phyloP scores from a whole-genome alignment of 257 asterid genomes.

The Striga asiatica region DNA sequence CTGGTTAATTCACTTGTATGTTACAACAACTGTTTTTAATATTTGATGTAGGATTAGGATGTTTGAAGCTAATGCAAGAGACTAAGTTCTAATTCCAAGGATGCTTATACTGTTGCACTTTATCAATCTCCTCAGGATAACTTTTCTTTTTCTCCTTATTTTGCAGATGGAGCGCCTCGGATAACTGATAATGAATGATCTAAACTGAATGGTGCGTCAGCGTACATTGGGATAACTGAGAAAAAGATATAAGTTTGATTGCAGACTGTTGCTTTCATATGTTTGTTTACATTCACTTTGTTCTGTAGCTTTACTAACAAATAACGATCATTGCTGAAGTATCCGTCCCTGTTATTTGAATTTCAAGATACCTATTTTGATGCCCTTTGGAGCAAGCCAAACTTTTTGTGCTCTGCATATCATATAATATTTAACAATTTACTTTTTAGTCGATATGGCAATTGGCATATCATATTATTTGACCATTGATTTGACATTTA shows the following conservation, averaged over 20 bases:
- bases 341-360: neutral
- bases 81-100: neutral
- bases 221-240: neutral
- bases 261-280: neutral
- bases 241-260: neutral
- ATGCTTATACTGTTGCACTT: neutral
- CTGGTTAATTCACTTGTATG: neutral
- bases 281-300: neutral
- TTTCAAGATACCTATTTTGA: no score
- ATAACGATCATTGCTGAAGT: neutral
- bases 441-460: no score
- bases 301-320: neutral
- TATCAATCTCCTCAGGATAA: neutral
- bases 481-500: no score
- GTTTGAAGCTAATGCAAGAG: neutral
- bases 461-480: no score
- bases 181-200: slow-evolving; percentile 20
- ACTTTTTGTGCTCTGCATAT: no score
- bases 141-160: no score
- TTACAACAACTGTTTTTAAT: neutral
- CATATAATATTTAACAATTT: no score
- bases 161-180: slow-evolving; percentile 64
- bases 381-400: no score
- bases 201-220: neutral
- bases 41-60: neutral